Conservation (phyloP, 805 yeast species). For the Kuraishia borneana region DNA sequence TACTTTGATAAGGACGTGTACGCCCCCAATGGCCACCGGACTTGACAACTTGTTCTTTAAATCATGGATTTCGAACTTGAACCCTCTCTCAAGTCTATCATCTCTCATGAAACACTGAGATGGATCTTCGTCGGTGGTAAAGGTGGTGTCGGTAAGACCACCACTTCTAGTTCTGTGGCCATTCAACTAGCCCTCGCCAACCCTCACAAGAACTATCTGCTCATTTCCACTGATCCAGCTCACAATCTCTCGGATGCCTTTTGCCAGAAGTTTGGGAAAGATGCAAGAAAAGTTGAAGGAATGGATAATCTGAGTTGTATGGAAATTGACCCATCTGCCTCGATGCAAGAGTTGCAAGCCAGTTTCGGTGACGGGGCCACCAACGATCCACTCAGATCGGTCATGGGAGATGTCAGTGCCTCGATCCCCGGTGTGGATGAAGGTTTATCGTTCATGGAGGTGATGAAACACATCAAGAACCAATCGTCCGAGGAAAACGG, state of each 20-base stretch:
- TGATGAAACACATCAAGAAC: constrained; percentile 86
- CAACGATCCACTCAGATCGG: constrained; percentile 52
- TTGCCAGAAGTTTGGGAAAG: constrained; percentile 96
- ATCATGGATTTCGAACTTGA: constrained; percentile 40
- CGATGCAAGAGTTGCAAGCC: constrained; percentile 72
- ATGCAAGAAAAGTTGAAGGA: constrained; percentile 89
- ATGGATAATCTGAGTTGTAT: constrained; percentile 82
- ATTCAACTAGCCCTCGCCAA: constrained; percentile 82
- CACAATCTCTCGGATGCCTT: constrained; percentile 96
- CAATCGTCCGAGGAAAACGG: constrained; percentile 29
- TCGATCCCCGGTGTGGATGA: constrained; percentile 98
- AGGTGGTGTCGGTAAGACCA: constrained; percentile 99
- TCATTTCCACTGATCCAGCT: constrained; percentile 97
- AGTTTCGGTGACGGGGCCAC: constrained; percentile 42
- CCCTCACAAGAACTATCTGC: constrained; percentile 68
- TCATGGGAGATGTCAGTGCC: constrained; percentile 86
- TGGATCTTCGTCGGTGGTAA: constrained; percentile 99
- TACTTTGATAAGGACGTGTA: too few species aligned
- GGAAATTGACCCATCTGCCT: constrained; percentile 97
- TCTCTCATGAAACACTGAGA: constrained; percentile 57
- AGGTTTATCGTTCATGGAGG: constrained; percentile 96
- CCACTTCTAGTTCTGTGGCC: constrained; percentile 92
- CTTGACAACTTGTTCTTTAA: background rate
- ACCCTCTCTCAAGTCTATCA: constrained; percentile 59
- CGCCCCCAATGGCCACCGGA: background rate